These are phyloP conservation scores for Thymus mandschuricus DNA, from an alignment of 257 asterid genomes.

Conservation along the genomic window DNA sequence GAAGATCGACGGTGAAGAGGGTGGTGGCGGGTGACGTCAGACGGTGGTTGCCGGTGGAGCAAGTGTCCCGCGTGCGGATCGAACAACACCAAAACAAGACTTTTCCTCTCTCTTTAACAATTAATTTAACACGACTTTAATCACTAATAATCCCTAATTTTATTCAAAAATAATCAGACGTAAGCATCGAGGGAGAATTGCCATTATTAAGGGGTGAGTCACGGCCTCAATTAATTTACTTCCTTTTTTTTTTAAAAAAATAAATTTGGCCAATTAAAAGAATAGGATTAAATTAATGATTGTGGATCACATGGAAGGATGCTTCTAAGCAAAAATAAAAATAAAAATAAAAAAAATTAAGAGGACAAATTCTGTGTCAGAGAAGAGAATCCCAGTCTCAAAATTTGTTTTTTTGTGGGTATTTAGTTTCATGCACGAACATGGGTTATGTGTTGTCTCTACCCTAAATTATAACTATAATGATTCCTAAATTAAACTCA, in stretches of 20 bases:
- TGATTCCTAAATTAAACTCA: conserved; percentile 23
- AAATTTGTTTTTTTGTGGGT: conserved; percentile 42
- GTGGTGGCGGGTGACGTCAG: conserved; percentile 39
- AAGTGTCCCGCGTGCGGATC: conserved; percentile 45
- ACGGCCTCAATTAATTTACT: conserved; percentile 23
- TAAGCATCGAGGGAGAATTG: conserved; percentile 44
- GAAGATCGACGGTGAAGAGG: conserved; percentile 23
- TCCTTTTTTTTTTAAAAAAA: not conserved
- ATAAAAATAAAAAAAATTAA: not conserved
- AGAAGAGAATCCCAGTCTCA: conserved; percentile 52
- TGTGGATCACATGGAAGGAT: conserved; percentile 58
- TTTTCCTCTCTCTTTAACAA: conserved; percentile 19
- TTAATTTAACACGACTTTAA: conserved; percentile 35
- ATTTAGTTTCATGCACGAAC: conserved; percentile 50
- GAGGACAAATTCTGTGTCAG: conserved; percentile 59
- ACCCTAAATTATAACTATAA: conserved; percentile 29
- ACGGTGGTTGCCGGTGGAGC: conserved; percentile 37
- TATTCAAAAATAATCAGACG: conserved; percentile 26
- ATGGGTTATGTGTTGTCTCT: conserved; percentile 50
- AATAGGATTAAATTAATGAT: conserved; percentile 39
- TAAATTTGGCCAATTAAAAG: not conserved
- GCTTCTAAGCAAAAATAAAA: conserved; percentile 31
- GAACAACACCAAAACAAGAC: conserved; percentile 30
- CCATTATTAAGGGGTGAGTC: conserved; percentile 43
- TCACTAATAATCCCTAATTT: conserved; percentile 10